Evolutionary conservation across 2,329 filamentous ascomycete genomes (phyloP).

Genomic region (Bipolaris victoriae): DNA sequence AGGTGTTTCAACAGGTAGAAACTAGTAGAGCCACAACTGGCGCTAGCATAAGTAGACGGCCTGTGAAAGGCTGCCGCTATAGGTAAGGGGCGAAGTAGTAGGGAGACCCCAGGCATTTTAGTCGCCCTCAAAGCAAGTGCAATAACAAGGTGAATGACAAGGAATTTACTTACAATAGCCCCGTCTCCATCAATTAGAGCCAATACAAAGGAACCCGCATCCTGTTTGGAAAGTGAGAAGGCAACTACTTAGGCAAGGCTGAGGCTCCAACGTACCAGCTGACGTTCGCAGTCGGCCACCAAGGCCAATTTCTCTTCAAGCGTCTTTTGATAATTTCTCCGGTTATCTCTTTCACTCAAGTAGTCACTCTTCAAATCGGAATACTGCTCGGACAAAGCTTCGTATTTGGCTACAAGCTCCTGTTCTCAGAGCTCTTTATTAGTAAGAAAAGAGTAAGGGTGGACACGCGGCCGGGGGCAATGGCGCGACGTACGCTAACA

Average conservation of each 20-base stretch:
- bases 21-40: no score
- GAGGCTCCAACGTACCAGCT: conserved; percentile 29
- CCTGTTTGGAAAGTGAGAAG: conserved; percentile 24
- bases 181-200: conserved; percentile 59
- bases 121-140: background rate
- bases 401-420: conserved; percentile 41
- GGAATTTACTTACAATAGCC: conserved; percentile 48
- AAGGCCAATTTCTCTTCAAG: conserved; percentile 29
- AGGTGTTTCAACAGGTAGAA: background rate
- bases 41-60: no score
- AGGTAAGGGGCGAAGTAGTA: background rate
- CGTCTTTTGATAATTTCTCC: conserved; percentile 40
- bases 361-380: conserved; percentile 40
- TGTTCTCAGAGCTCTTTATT: conserved; percentile 16
- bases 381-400: conserved; percentile 32
- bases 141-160: background rate
- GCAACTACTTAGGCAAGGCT: background rate
- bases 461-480: conserved; percentile 8
- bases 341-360: conserved; percentile 39
- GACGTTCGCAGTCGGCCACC: conserved; percentile 29
- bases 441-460: conserved; percentile 21
- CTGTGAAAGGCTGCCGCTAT: no score
- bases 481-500: conserved; percentile 32
- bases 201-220: conserved; percentile 53
- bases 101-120: background rate